A percentile compares a stretch with the other conserved stretches of the same genome.
These are phyloP conservation scores for Haplosporangium sp. DNA, from an alignment of 371 early-diverging fungal species.

Conservation along the genomic window DNA sequence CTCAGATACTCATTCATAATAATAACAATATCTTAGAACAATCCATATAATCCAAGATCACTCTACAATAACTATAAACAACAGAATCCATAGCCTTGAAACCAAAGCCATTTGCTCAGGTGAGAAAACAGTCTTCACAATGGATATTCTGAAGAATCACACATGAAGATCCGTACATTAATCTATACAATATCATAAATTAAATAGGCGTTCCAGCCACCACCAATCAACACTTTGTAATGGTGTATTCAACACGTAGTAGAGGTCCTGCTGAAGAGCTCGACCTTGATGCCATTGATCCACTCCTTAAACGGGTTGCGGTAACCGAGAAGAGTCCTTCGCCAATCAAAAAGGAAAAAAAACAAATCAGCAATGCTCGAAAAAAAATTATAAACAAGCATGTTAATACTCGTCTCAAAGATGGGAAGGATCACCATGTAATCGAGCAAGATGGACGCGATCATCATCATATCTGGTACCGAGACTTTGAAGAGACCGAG, in stretches of 20 bases:
- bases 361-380: background rate
- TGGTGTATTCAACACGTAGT: conserved; percentile 34
- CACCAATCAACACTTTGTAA: background rate
- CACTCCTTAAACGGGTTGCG: background rate
- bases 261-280: conserved; percentile 4
- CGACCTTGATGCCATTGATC: background rate
- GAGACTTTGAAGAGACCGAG: conserved; percentile 5
- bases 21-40: too few relatives aligned
- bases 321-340: background rate
- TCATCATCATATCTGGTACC: conserved; percentile 19
- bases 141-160: too few relatives aligned
- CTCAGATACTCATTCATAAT: too few relatives aligned
- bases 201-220: too few relatives aligned
- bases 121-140: too few relatives aligned
- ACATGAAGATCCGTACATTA: too few relatives aligned
- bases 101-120: too few relatives aligned
- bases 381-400: too few relatives aligned
- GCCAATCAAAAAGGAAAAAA: background rate
- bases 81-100: too few relatives aligned
- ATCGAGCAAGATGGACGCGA: conserved; percentile 18
- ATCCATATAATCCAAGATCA: too few relatives aligned
- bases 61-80: too few relatives aligned
- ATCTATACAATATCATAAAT: too few relatives aligned
- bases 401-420: background rate
- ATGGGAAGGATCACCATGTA: conserved; percentile 21